Conservation (phyloP, 495 filamentous ascomycete genomes). For the Penicillium cosmopolitanum region DNA sequence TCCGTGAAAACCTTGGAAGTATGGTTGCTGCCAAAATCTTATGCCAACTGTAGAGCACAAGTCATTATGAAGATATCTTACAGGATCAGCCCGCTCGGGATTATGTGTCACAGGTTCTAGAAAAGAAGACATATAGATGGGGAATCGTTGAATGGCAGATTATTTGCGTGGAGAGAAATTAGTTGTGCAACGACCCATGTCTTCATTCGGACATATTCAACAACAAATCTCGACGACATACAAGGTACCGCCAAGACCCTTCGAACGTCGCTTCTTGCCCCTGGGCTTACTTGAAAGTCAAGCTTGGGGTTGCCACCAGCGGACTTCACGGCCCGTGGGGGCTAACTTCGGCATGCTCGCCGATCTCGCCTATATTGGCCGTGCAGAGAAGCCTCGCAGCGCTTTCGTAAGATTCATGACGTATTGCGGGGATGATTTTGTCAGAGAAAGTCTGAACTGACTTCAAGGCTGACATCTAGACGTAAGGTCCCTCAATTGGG, state of each 20-base stretch:
- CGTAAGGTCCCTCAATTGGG: neutral
- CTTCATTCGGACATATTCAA: no score
- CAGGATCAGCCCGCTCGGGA: no score
- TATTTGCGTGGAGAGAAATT: no score
- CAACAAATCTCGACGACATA: no score
- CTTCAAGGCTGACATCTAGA: neutral
- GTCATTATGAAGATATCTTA: no score
- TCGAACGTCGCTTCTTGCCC: neutral
- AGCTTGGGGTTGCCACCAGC: neutral
- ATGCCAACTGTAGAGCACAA: no score
- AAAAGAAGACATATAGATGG: no score
- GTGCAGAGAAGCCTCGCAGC: neutral
- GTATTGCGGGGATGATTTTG: neutral
- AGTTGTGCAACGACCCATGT: no score
- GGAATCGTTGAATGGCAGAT: no score
- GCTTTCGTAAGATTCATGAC: neutral
- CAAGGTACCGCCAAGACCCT: no score
- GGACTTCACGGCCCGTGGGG: neutral
- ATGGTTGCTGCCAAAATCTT: neutral
- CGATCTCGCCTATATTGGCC: neutral
- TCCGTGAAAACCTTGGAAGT: neutral
- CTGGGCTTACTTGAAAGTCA: neutral
- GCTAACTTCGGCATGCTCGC: neutral
- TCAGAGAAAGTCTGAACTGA: neutral
- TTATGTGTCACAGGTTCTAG: no score